Conservation (phyloP, 2,329 filamentous ascomycete genomes). For the Verticillium alfalfae region DNA sequence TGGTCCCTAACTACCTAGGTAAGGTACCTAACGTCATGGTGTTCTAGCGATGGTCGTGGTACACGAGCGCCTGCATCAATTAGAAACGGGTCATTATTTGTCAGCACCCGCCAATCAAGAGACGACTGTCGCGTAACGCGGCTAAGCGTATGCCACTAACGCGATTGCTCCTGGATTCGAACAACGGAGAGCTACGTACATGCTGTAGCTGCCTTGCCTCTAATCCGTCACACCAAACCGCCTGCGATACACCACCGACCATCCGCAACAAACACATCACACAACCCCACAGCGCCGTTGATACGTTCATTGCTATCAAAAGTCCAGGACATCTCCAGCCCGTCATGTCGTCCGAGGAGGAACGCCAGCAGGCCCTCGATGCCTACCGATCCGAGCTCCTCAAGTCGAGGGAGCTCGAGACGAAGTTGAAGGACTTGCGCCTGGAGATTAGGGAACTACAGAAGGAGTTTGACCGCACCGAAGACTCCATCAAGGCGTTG, state of each 20-base stretch:
- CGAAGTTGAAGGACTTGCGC: slow-evolving; percentile 90
- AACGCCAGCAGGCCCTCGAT: slow-evolving; percentile 65
- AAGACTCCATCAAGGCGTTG: slow-evolving; percentile 98
- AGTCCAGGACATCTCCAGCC: slow-evolving; percentile 5
- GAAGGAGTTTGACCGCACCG: slow-evolving; percentile 91
- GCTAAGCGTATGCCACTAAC: background rate
- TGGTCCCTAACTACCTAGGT: too few relatives aligned
- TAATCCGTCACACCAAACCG: background rate
- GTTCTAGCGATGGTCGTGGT: too few relatives aligned
- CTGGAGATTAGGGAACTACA: slow-evolving; percentile 94
- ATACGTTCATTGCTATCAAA: slow-evolving; percentile 1
- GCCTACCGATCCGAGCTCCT: slow-evolving; percentile 77
- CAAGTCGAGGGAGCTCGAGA: slow-evolving; percentile 97
- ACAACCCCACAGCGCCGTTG: background rate
- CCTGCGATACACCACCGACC: background rate
- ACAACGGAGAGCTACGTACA: slow-evolving; percentile 3
- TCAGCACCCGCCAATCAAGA: background rate
- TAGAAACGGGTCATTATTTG: too few relatives aligned
- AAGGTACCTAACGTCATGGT: too few relatives aligned
- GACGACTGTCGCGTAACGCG: background rate
- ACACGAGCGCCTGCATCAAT: too few relatives aligned
- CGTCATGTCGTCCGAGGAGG: slow-evolving; percentile 49
- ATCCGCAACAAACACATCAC: background rate
- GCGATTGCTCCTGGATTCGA: background rate
- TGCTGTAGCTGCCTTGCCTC: background rate